Conservation (phyloP, 768 basidiomycete genomes). For the Trametes cingulata region DNA sequence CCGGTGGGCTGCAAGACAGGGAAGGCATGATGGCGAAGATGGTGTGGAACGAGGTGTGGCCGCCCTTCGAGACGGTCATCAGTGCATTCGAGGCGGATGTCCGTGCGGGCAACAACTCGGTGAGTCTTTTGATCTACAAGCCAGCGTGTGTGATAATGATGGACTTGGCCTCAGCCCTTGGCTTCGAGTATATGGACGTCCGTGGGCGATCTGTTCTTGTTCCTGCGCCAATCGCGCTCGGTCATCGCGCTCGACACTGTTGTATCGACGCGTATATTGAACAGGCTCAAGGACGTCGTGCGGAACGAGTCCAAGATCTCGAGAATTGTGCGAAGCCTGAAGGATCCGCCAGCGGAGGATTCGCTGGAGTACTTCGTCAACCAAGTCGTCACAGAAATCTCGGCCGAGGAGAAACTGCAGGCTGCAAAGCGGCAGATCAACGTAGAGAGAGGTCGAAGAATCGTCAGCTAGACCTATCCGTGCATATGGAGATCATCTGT, state of each 20-base stretch:
- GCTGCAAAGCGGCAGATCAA: slow-evolving; percentile 33
- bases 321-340: slow-evolving; percentile 52
- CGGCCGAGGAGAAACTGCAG: slow-evolving; percentile 70
- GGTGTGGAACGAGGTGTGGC: slow-evolving; percentile 81
- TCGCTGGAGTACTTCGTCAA: slow-evolving; percentile 49
- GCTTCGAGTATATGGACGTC: slow-evolving; percentile 58
- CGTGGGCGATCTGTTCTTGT: slow-evolving; percentile 64
- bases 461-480: slow-evolving; percentile 18
- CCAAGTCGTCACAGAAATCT: slow-evolving; percentile 61
- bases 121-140: too few relatives aligned
- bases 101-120: slow-evolving; percentile 37
- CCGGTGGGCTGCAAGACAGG: slow-evolving; percentile 10
- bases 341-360: slow-evolving; percentile 51
- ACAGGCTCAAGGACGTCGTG: slow-evolving; percentile 47
- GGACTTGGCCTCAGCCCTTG: slow-evolving; percentile 44
- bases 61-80: slow-evolving; percentile 60
- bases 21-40: slow-evolving; percentile 34
- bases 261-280: slow-evolving; percentile 49
- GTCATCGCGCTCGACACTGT: slow-evolving; percentile 56
- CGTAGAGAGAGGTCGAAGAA: slow-evolving; percentile 22
- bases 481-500: background rate
- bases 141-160: background rate
- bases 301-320: slow-evolving; percentile 59
- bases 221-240: slow-evolving; percentile 56
- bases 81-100: slow-evolving; percentile 50